phyloP scores from a whole-genome alignment of 2,329 filamentous ascomycete species.

The Tolypocladium sp. region DNA sequence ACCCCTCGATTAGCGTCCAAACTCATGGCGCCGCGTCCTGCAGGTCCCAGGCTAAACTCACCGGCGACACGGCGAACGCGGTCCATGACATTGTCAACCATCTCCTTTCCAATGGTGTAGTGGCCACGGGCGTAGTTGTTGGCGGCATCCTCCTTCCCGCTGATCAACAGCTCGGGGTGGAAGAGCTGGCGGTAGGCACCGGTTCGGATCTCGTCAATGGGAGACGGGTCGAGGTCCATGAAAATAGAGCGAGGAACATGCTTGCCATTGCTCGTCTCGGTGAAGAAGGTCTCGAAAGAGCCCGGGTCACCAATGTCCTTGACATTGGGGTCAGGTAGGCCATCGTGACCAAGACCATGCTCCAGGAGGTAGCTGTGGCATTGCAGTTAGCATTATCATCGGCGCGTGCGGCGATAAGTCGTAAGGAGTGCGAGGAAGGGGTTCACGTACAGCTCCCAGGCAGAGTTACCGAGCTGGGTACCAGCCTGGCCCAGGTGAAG shows the following conservation, averaged over 20 bases:
- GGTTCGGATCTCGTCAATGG: slow-evolving; percentile 66
- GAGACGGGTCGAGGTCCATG: slow-evolving; percentile 63
- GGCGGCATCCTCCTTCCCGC: slow-evolving; percentile 68
- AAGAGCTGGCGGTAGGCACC: slow-evolving; percentile 60
- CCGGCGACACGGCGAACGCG: slow-evolving; percentile 60
- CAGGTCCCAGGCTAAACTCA: slow-evolving; percentile 25
- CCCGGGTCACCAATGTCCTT: slow-evolving; percentile 52
- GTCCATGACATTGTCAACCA: slow-evolving; percentile 62
- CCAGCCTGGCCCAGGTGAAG: slow-evolving; percentile 60
- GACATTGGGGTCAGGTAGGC: slow-evolving; percentile 51
- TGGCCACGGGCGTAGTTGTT: slow-evolving; percentile 72
- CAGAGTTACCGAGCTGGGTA: slow-evolving; percentile 65
- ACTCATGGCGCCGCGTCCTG: neutral
- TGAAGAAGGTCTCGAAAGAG: slow-evolving; percentile 67
- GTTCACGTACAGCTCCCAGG: slow-evolving; percentile 62
- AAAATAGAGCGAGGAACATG: slow-evolving; percentile 65
- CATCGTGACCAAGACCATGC: slow-evolving; percentile 59
- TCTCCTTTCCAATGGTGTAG: slow-evolving; percentile 70
- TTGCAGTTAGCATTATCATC: slow-evolving; percentile 11
- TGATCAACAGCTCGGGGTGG: slow-evolving; percentile 64
- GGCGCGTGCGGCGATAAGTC: neutral
- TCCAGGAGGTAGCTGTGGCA: slow-evolving; percentile 57
- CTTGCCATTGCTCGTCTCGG: slow-evolving; percentile 62
- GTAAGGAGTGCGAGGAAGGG: slow-evolving; percentile 9
- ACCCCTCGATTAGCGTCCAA: neutral